phyloP scores from a whole-genome alignment of 2,329 filamentous ascomycete genomes.

The Arthroderma sp. region DNA sequence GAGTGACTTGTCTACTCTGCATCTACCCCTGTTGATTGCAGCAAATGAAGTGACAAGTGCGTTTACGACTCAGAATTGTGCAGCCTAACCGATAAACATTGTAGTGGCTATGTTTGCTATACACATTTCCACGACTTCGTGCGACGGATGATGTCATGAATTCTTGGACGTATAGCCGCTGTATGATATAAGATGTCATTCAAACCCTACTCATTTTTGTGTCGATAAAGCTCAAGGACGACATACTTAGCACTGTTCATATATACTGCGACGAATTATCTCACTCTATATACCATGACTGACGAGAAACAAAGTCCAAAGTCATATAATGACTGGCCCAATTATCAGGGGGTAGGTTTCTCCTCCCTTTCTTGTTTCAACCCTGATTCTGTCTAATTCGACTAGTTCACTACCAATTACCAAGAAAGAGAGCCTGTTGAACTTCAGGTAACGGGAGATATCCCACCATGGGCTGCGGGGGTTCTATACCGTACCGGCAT shows the following conservation, averaged over 20 bases:
- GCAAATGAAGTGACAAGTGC: too few relatives aligned
- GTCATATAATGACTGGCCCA: constrained; percentile 38
- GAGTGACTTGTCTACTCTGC: not conserved
- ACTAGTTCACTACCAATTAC: constrained; percentile 53
- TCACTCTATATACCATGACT: not conserved
- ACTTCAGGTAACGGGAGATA: constrained; percentile 49
- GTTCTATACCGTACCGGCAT: constrained; percentile 63
- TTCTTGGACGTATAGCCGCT: too few relatives aligned
- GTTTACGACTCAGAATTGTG: too few relatives aligned
- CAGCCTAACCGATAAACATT: too few relatives aligned
- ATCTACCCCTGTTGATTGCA: not conserved
- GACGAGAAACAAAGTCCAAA: constrained; percentile 1
- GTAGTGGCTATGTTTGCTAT: too few relatives aligned
- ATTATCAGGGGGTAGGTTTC: constrained; percentile 35
- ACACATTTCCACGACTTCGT: too few relatives aligned
- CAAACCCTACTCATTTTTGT: too few relatives aligned
- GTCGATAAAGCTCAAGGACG: too few relatives aligned
- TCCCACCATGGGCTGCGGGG: constrained; percentile 60
- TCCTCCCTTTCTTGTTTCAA: not conserved
- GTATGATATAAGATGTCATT: too few relatives aligned
- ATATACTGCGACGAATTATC: not conserved
- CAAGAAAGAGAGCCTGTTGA: constrained; percentile 54
- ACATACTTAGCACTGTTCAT: too few relatives aligned
- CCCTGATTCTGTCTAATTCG: constrained; percentile 8
- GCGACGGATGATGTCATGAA: too few relatives aligned